phyloP scores from a whole-genome alignment of 164 flowering plant genomes.

The Tetrastigma voinierianum region DNA sequence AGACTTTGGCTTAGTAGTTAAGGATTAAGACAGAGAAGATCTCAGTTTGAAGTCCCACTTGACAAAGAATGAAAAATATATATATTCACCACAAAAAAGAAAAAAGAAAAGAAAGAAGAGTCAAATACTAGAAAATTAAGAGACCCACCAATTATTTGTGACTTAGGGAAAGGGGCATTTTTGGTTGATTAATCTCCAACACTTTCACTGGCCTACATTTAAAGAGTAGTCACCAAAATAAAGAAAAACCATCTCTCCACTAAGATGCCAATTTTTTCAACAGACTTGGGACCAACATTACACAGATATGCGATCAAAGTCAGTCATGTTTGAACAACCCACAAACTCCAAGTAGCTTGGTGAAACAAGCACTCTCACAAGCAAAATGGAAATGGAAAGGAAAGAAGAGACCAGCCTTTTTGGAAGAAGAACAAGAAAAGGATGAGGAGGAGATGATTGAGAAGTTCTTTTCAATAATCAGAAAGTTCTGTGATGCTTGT shows the following conservation, averaged over 20 bases:
- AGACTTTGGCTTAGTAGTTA: too few relatives aligned
- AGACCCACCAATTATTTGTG: too few relatives aligned
- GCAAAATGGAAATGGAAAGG: neutral
- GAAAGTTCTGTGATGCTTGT: neutral
- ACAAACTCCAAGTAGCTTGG: neutral
- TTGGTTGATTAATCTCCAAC: neutral
- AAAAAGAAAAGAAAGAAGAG: too few relatives aligned
- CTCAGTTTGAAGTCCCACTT: too few relatives aligned
- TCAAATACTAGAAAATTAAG: too few relatives aligned
- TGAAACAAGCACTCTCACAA: neutral
- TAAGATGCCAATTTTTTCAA: too few relatives aligned
- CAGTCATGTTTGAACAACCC: neutral
- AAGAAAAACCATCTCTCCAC: too few relatives aligned
- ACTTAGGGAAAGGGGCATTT: neutral
- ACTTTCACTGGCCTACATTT: neutral
- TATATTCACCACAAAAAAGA: too few relatives aligned
- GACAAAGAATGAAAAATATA: too few relatives aligned
- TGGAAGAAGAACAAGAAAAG: neutral
- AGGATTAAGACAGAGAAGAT: too few relatives aligned
- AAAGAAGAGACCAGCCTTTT: neutral
- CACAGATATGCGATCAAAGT: too few relatives aligned
- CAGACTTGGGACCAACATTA: too few relatives aligned
- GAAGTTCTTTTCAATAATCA: neutral
- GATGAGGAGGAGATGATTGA: neutral
- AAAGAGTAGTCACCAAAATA: neutral